These are phyloP conservation scores for Macrocybe gigantea DNA, from an alignment of 768 basidiomycete genomes.

Conservation along the genomic window DNA sequence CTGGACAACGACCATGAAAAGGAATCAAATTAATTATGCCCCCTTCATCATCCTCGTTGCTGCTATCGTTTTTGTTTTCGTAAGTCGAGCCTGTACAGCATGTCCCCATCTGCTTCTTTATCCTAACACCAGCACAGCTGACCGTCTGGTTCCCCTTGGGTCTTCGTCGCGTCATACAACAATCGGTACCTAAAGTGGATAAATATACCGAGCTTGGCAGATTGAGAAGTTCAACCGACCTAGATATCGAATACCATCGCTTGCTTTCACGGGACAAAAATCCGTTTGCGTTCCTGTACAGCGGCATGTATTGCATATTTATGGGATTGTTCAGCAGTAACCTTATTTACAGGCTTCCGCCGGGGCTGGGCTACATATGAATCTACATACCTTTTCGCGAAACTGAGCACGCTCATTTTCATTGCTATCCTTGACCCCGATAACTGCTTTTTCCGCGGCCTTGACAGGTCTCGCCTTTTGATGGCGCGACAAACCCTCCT, in stretches of 20 bases:
- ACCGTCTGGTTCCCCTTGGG: conserved; percentile 68
- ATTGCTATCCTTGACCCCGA: conserved; percentile 62
- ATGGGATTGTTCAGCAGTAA: conserved; percentile 3
- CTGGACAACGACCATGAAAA: conserved; percentile 74
- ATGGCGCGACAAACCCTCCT: conserved; percentile 60
- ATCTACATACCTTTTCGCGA: conserved; percentile 61
- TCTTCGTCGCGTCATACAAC: conserved; percentile 48
- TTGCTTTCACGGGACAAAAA: conserved; percentile 57
- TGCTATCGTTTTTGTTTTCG: conserved; percentile 40
- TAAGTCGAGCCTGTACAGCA: conserved; percentile 23
- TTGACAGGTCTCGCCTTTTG: conserved; percentile 42
- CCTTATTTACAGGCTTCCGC: conserved; percentile 47
- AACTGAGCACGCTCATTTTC: conserved; percentile 60
- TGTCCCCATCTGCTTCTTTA: not conserved
- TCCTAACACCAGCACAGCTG: conserved; percentile 30
- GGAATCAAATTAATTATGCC: conserved; percentile 64
- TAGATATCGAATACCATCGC: conserved; percentile 69
- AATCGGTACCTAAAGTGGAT: conserved; percentile 60
- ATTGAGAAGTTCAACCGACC: conserved; percentile 43
- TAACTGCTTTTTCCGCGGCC: conserved; percentile 66
- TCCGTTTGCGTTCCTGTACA: conserved; percentile 69
- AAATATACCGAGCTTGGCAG: conserved; percentile 68
- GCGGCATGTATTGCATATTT: conserved; percentile 34
- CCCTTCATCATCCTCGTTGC: conserved; percentile 58
- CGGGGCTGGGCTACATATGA: conserved; percentile 65